A percentile compares a stretch with the other conserved stretches of the same genome.
Evolutionary conservation across 2,329 filamentous ascomycete species (phyloP).

Genomic region (Phaeosphaeriaceae sp.): DNA sequence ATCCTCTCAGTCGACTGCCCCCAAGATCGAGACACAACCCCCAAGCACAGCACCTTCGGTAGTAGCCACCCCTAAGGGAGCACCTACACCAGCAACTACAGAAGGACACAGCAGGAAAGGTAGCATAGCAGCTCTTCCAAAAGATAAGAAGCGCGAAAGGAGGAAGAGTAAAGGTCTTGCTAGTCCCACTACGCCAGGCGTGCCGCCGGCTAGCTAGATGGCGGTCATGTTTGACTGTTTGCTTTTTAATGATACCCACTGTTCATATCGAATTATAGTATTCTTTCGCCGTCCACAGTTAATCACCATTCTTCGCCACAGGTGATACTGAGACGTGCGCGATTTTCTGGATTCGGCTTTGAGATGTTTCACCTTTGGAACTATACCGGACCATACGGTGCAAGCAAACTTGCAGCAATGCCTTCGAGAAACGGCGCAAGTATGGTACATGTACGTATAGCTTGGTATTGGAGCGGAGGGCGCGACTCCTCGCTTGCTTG

Average conservation of each 20-base stretch:
- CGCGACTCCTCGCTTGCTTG: too few species aligned
- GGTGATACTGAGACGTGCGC: too few species aligned
- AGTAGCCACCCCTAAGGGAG: conserved; percentile 37
- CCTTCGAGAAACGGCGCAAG: too few species aligned
- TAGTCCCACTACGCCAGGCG: conserved; percentile 42
- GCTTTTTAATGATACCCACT: conserved; percentile 6
- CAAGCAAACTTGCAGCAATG: too few species aligned
- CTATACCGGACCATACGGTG: too few species aligned
- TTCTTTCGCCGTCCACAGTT: too few species aligned
- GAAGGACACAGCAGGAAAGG: conserved; percentile 32
- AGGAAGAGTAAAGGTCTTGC: conserved; percentile 47
- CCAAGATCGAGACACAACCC: conserved; percentile 26
- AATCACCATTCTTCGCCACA: too few species aligned
- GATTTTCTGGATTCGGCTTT: too few species aligned
- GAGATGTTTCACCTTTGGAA: too few species aligned
- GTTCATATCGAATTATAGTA: too few species aligned
- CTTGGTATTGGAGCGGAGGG: too few species aligned
- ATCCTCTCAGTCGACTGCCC: conserved; percentile 14
- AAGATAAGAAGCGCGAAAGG: conserved; percentile 41
- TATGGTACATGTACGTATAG: too few species aligned
- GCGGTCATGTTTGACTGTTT: not conserved
- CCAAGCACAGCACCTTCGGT: conserved; percentile 35
- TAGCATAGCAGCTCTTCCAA: conserved; percentile 34
- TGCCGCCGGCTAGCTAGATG: conserved; percentile 6
- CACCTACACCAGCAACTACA: conserved; percentile 19